These are phyloP conservation scores for Gastrolobium bilobum DNA, from an alignment of 306 rosid genomes.

Conservation along the genomic window DNA sequence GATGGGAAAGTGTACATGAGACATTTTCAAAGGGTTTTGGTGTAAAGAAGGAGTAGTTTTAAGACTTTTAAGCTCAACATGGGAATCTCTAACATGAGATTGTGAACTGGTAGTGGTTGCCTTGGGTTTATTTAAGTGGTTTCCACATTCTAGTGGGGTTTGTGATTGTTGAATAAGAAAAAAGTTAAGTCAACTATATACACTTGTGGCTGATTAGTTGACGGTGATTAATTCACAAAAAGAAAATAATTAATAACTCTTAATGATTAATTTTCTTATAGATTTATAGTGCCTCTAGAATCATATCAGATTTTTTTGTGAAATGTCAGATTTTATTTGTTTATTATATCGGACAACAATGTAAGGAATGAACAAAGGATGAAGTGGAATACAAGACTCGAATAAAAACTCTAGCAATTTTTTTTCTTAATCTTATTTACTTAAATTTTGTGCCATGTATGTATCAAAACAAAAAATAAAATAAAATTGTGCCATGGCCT, in stretches of 20 bases:
- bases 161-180: constrained; percentile 27
- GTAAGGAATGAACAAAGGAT: constrained; percentile 39
- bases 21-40: constrained; percentile 61
- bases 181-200: constrained; percentile 45
- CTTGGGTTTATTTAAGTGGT: constrained; percentile 42
- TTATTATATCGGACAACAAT: background rate
- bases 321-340: background rate
- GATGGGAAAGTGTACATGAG: constrained; percentile 40
- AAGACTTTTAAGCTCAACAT: constrained; percentile 39
- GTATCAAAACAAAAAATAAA: too few relatives aligned
- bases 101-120: constrained; percentile 47
- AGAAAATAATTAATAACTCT: background rate
- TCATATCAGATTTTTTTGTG: constrained; percentile 23
- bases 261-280: constrained; percentile 18
- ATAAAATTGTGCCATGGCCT: background rate
- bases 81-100: constrained; percentile 51
- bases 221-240: constrained; percentile 6
- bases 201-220: constrained; percentile 33
- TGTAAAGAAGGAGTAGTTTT: constrained; percentile 47
- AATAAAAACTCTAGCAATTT: background rate
- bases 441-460: background rate
- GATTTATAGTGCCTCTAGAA: constrained; percentile 44
- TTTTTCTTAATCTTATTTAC: background rate
- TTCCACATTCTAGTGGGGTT: constrained; percentile 46
- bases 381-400: constrained; percentile 45